phyloP scores from a whole-genome alignment of 352 stramenopile genomes.

The Elongisporangium anandrum region DNA sequence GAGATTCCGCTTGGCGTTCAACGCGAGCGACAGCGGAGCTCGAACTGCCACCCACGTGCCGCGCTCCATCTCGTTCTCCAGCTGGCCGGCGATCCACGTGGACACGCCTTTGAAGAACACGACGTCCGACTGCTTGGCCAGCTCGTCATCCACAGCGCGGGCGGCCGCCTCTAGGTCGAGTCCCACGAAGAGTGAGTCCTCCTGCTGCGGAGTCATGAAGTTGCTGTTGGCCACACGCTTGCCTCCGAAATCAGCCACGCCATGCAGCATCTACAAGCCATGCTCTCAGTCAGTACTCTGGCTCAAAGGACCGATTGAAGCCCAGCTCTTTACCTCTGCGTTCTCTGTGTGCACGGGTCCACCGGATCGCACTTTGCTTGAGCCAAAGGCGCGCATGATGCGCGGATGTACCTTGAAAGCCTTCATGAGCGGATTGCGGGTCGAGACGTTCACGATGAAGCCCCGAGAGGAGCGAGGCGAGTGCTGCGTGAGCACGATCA shows the following conservation, averaged over 20 bases:
- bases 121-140: conserved; percentile 49
- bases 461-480: conserved; percentile 47
- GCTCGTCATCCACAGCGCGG: conserved; percentile 48
- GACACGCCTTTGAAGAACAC: conserved; percentile 79
- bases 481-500: conserved; percentile 76
- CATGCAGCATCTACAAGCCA: conserved; percentile 47
- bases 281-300: background rate
- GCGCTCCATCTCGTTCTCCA: conserved; percentile 64
- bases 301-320: background rate
- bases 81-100: conserved; percentile 59
- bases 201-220: conserved; percentile 24
- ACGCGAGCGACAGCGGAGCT: conserved; percentile 62
- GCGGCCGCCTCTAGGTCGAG: conserved; percentile 60
- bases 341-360: conserved; percentile 61
- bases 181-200: conserved; percentile 60
- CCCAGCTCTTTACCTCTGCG: conserved; percentile 36
- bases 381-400: conserved; percentile 55
- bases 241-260: conserved; percentile 56
- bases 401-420: conserved; percentile 56
- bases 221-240: conserved; percentile 40
- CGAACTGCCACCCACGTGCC: conserved; percentile 73
- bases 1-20: conserved; percentile 60
- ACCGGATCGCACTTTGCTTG: conserved; percentile 50
- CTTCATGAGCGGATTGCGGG: conserved; percentile 44
- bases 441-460: conserved; percentile 73